These are phyloP conservation scores for Hemerocallis citrina DNA, from an alignment of 106 monocot genomes.

Conservation along the genomic window DNA sequence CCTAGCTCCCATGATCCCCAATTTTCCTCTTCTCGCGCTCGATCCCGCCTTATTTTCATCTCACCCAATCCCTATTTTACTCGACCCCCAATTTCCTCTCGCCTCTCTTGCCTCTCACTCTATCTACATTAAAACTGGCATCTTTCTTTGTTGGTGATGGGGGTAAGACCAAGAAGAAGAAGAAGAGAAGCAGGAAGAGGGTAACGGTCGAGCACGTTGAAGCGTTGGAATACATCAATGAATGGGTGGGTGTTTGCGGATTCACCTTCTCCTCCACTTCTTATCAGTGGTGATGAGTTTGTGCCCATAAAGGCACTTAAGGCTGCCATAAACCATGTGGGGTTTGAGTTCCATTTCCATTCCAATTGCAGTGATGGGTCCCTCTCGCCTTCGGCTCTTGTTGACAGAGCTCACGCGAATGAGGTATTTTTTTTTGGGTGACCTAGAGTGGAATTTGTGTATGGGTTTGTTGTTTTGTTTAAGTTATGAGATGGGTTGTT, in stretches of 20 bases:
- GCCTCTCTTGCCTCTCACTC: too few species aligned
- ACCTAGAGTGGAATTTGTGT: too few species aligned
- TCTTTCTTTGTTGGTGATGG: not conserved
- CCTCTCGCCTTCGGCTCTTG: conserved; percentile 60
- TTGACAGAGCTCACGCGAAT: conserved; percentile 52
- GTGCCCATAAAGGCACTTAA: not conserved
- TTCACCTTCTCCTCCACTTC: not conserved
- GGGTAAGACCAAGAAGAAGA: conserved; percentile 28
- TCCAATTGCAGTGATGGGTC: conserved; percentile 67
- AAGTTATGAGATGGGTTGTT: too few species aligned
- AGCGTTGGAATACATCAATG: conserved; percentile 30
- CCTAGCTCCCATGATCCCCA: too few species aligned
- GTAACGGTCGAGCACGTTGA: conserved; percentile 26
- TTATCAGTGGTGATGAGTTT: conserved; percentile 2
- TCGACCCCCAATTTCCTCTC: too few species aligned
- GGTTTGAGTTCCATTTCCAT: conserved; percentile 78
- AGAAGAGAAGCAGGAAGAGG: conserved; percentile 35
- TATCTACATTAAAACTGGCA: not conserved
- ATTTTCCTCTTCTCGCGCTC: too few species aligned
- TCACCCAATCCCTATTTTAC: too few species aligned
- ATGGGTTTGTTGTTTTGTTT: too few species aligned
- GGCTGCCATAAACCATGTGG: conserved; percentile 12
- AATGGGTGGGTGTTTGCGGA: conserved; percentile 44
- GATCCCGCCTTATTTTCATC: too few species aligned
- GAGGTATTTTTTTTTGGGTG: too few species aligned